A percentile compares a stretch with the other conserved stretches of the same genome.
Conservation (phyloP, 2,329 filamentous ascomycete genomes). For the Colletotrichum somersetense region DNA sequence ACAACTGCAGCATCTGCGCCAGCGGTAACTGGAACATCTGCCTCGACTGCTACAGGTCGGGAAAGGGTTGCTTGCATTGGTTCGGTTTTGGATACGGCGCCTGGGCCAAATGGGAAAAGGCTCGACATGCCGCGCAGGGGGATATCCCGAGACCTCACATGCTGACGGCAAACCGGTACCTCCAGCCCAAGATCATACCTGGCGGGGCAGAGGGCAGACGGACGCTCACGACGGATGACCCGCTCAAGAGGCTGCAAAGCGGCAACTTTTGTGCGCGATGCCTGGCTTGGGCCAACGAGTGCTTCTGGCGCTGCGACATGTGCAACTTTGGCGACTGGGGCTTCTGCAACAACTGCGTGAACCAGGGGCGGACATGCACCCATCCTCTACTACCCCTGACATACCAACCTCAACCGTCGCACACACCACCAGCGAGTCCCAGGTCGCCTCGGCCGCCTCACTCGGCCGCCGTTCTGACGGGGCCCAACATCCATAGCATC, state of each 20-base stretch:
- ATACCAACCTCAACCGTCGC: slow-evolving; percentile 62
- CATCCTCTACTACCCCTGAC: slow-evolving; percentile 84
- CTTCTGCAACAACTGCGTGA: slow-evolving; percentile 90
- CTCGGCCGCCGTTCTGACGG: slow-evolving; percentile 62
- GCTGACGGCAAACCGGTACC: slow-evolving; percentile 69
- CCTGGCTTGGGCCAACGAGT: slow-evolving; percentile 78
- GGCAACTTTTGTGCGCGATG: slow-evolving; percentile 90
- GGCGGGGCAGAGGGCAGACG: slow-evolving; percentile 67
- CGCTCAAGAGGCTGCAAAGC: slow-evolving; percentile 75
- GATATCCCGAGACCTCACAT: slow-evolving; percentile 66
- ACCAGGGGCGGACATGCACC: slow-evolving; percentile 83
- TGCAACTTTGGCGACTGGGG: slow-evolving; percentile 97
- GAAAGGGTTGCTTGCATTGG: slow-evolving; percentile 86
- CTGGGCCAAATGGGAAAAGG: slow-evolving; percentile 73
- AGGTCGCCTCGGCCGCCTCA: slow-evolving; percentile 58
- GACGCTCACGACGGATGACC: slow-evolving; percentile 75
- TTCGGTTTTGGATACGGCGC: slow-evolving; percentile 86
- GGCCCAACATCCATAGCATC: slow-evolving; percentile 59
- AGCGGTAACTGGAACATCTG: slow-evolving; percentile 84
- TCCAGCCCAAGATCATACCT: slow-evolving; percentile 61
- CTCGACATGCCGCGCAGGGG: slow-evolving; percentile 54
- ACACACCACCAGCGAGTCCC: slow-evolving; percentile 55
- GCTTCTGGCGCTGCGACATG: slow-evolving; percentile 88
- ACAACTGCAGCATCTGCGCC: slow-evolving; percentile 80
- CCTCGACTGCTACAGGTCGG: slow-evolving; percentile 80